A percentile compares a stretch with the other conserved stretches of the same genome.
Evolutionary conservation across 2,329 filamentous ascomycete genomes (phyloP).

Genomic region (Aschersonia sp.): DNA sequence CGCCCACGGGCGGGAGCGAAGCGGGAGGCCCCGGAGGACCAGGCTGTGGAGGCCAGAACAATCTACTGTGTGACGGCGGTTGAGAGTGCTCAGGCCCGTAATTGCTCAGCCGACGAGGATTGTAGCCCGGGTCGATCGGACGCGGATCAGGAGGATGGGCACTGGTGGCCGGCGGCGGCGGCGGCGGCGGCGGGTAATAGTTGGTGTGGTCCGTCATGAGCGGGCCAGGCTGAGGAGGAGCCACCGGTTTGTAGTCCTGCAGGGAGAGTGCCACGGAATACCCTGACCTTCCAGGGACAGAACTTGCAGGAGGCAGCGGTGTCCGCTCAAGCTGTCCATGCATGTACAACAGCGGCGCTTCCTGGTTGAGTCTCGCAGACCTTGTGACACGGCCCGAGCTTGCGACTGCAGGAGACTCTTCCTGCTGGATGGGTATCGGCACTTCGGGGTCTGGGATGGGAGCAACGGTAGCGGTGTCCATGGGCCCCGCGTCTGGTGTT

Average conservation of each 20-base stretch:
- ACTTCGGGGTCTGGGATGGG: slow-evolving; percentile 1
- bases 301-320: slow-evolving; percentile 10
- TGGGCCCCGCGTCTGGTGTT: not conserved
- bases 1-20: slow-evolving; percentile 1
- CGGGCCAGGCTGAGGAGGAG: slow-evolving; percentile 7
- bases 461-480: not conserved
- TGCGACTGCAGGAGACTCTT: slow-evolving; percentile 10
- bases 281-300: slow-evolving; percentile 8
- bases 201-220: slow-evolving; percentile 7
- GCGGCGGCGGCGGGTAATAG: slow-evolving; percentile 13
- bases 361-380: slow-evolving; percentile 11
- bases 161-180: not conserved
- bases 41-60: slow-evolving; percentile 19
- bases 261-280: slow-evolving; percentile 3
- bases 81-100: slow-evolving; percentile 14
- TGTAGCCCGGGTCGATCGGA: slow-evolving; percentile 17
- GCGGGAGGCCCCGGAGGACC: not conserved
- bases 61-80: slow-evolving; percentile 11
- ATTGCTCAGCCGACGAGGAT: slow-evolving; percentile 15
- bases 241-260: slow-evolving; percentile 6
- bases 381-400: slow-evolving; percentile 9
- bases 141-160: slow-evolving; percentile 15
- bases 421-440: slow-evolving; percentile 10
- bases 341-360: slow-evolving; percentile 10
- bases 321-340: slow-evolving; percentile 7